phyloP scores from a whole-genome alignment of 371 early-diverging fungal species.

The Apophysomyces trapeziformis region DNA sequence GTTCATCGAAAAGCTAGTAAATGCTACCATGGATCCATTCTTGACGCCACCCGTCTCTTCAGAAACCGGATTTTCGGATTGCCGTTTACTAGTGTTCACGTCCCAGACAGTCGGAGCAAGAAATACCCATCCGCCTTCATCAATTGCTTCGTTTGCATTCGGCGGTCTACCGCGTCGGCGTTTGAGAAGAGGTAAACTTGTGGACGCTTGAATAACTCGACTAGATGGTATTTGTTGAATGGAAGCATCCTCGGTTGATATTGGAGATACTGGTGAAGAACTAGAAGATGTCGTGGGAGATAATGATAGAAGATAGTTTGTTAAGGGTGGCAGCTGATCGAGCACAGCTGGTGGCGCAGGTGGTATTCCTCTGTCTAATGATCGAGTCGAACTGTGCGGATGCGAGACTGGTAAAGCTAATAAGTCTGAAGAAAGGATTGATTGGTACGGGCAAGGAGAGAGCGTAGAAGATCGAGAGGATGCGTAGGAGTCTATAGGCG shows the following conservation, averaged over 20 bases:
- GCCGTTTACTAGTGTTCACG: conserved; percentile 26
- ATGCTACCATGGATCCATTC: conserved; percentile 42
- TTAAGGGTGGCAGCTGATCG: background rate
- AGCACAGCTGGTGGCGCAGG: conserved; percentile 3
- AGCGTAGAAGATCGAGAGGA: conserved; percentile 15
- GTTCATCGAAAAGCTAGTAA: conserved; percentile 49
- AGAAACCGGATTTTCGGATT: conserved; percentile 6
- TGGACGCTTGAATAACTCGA: conserved; percentile 36
- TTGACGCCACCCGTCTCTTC: conserved; percentile 14
- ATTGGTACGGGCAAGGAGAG: conserved; percentile 11
- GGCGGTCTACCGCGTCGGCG: conserved; percentile 53
- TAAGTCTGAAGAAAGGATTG: conserved; percentile 17
- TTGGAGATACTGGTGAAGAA: conserved; percentile 15
- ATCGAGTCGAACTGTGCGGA: conserved; percentile 22
- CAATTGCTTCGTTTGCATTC: conserved; percentile 31
- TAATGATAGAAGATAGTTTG: conserved; percentile 14
- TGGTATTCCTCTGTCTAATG: background rate
- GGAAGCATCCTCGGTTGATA: conserved; percentile 11
- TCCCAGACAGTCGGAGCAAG: conserved; percentile 54
- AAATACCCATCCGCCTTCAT: conserved; percentile 51
- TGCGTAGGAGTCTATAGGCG: conserved; percentile 33
- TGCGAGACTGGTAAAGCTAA: conserved; percentile 23
- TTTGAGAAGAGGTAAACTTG: conserved; percentile 46
- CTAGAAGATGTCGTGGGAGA: conserved; percentile 4
- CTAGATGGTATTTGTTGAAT: conserved; percentile 13